Evolutionary conservation across 768 basidiomycete genomes (phyloP), one percentile per base, ranked within the genome.

Genomic region (Rhodocollybia butyracea): DNA sequence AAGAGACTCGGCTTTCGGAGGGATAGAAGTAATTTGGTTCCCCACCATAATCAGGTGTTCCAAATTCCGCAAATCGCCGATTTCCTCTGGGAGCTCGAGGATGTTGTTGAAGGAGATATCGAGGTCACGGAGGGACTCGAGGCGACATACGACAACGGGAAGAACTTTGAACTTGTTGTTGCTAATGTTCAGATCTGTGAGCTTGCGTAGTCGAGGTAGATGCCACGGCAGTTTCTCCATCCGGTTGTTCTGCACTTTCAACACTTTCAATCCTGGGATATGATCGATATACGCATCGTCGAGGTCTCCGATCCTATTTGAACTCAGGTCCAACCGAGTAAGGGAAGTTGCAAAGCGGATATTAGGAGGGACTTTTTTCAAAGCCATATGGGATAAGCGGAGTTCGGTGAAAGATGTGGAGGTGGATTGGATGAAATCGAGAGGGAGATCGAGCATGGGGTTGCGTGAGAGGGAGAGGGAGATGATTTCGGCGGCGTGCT

Each of bases 81-180:
- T 84, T 40, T 87, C 83, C 32, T 89, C 84, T 0, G 95, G 94
- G 1, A 98, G 79, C 46, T 86, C 82, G 0, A 81, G 77, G 56
- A 98, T 85, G 68, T 79, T 83, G 74, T 99, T 99, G 78, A 98
- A 98, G 0, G 97, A 98, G 36, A 97, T 77, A 63, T 98, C 95
- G 19, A 99, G 84, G 62, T 95, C 91, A 34, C 80, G 73, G 19
- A 99, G 81, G n/a, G 73, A 79, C 4, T 75, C 70, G 64, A 98
- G 82, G 57, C 86, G 76, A 67, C 82, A 85, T 26, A 99, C 80
- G 32, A 89, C 89, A 0, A 74, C 60, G 0, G 96, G 96, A 48
- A 98, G 77, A 6, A 64, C 65, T 27, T 79, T 80, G 68, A 98
- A 94, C 67, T 93, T 91, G 77, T 98, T 99, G 71, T 98, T 98